Percentiles rank a stretch among this genome's conserved stretches.
Evolutionary conservation across 2,329 filamentous ascomycete genomes (phyloP).

Genomic region (Clarireedia paspali): DNA sequence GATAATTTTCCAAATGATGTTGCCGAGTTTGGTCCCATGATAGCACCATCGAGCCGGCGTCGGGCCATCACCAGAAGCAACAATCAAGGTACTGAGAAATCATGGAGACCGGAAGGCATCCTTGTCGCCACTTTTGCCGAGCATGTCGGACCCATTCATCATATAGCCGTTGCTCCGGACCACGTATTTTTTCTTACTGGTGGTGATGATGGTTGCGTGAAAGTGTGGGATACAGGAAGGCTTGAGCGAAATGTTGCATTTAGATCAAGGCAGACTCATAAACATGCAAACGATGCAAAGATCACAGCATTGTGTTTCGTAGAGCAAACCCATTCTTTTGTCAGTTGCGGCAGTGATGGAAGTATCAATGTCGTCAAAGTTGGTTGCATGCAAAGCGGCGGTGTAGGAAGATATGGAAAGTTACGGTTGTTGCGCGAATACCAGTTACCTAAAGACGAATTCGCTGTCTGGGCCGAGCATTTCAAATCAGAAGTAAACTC

Average conservation of each 20-base stretch:
- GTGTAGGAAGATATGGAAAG: slow-evolving; percentile 68
- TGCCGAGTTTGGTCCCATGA: slow-evolving; percentile 69
- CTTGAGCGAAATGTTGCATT: slow-evolving; percentile 88
- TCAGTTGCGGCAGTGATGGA: slow-evolving; percentile 84
- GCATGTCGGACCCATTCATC: slow-evolving; percentile 74
- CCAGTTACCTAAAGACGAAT: slow-evolving; percentile 64
- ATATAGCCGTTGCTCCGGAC: slow-evolving; percentile 77
- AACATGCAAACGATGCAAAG: slow-evolving; percentile 60
- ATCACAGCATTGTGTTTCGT: slow-evolving; percentile 84
- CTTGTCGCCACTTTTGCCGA: slow-evolving; percentile 86
- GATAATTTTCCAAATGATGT: slow-evolving; percentile 61
- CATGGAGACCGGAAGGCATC: slow-evolving; percentile 78
- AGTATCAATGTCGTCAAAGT: slow-evolving; percentile 78
- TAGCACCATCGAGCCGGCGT: slow-evolving; percentile 57
- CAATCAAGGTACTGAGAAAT: slow-evolving; percentile 37
- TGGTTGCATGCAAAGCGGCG: slow-evolving; percentile 49
- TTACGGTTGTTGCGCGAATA: slow-evolving; percentile 71
- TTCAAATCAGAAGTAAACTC: slow-evolving; percentile 77
- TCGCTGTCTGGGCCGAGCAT: slow-evolving; percentile 86
- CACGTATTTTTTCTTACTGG: slow-evolving; percentile 92
- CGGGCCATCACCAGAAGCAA: slow-evolving; percentile 36
- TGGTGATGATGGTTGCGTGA: slow-evolving; percentile 84
- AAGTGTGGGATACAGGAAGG: slow-evolving; percentile 85
- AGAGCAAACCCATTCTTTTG: slow-evolving; percentile 87
- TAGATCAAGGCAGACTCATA: slow-evolving; percentile 78